phyloP scores from a whole-genome alignment of 192 early-diverging fungal species.

The Spinellus fusiger region DNA sequence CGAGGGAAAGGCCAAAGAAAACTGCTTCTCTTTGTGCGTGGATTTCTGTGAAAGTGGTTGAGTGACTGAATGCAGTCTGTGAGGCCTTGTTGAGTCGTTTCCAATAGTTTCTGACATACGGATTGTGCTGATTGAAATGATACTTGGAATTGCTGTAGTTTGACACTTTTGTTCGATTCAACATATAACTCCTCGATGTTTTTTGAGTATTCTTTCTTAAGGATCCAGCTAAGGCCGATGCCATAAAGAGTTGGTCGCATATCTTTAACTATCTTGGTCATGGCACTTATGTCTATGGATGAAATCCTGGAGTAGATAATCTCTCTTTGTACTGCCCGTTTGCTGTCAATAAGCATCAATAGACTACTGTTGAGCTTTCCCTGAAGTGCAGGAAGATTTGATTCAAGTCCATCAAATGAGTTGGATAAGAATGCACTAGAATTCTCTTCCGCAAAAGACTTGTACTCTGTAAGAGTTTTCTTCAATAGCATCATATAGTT shows the following conservation, averaged over 20 bases:
- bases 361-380: conserved; percentile 11
- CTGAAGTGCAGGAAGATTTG: conserved; percentile 10
- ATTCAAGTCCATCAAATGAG: background rate
- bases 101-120: background rate
- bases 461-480: conserved; percentile 5
- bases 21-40: background rate
- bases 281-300: conserved; percentile 11
- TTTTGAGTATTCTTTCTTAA: conserved; percentile 2
- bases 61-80: background rate
- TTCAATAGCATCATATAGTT: conserved; percentile 16
- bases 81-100: background rate
- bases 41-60: background rate
- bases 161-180: too few species aligned
- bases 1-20: conserved; percentile 15
- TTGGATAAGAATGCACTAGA: conserved; percentile 14
- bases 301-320: conserved; percentile 16
- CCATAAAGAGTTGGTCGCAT: conserved; percentile 20
- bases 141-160: too few species aligned
- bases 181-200: background rate
- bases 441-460: conserved; percentile 15
- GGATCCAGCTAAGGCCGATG: conserved; percentile 19
- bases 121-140: background rate
- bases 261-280: conserved; percentile 18
- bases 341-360: conserved; percentile 23
- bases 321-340: conserved; percentile 26